A percentile compares a stretch with the other conserved stretches of the same genome.
These are phyloP conservation scores for Paramecium sonneborni DNA, from an alignment of 73 alveolate genomes.

Conservation along the genomic window DNA sequence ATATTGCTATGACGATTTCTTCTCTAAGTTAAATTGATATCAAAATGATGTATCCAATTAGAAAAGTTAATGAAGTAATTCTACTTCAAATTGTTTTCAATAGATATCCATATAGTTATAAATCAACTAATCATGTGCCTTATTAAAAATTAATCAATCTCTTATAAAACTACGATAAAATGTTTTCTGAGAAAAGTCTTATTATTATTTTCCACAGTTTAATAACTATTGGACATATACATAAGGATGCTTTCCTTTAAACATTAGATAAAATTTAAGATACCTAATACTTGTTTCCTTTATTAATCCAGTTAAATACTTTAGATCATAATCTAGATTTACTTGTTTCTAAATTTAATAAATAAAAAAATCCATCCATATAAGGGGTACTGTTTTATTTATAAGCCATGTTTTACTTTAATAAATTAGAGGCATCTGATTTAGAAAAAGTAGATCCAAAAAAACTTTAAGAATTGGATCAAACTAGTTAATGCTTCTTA, in stretches of 20 bases:
- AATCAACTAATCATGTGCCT: constrained; percentile 26
- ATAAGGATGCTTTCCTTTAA: not conserved
- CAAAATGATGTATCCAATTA: not conserved
- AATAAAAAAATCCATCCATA: not conserved
- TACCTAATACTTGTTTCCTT: not conserved
- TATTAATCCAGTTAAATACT: not conserved
- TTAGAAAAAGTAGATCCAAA: not conserved
- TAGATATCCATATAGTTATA: not conserved
- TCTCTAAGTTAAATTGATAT: not conserved
- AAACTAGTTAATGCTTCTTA: constrained; percentile 16
- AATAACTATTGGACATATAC: not conserved
- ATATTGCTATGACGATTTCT: not conserved
- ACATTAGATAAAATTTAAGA: not conserved
- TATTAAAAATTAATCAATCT: not conserved
- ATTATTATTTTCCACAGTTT: not conserved
- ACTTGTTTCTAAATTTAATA: not conserved
- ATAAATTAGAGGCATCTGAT: not conserved
- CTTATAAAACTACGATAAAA: not conserved
- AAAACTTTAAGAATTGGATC: not conserved
- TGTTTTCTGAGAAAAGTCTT: not conserved
- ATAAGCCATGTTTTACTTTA: constrained; percentile 20
- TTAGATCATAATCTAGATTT: not conserved
- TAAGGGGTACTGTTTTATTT: constrained; percentile 14
- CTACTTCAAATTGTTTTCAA: not conserved
- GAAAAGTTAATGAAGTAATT: not conserved